phyloP scores from a whole-genome alignment of 2,329 filamentous ascomycete genomes.

The Botrytis galanthina region DNA sequence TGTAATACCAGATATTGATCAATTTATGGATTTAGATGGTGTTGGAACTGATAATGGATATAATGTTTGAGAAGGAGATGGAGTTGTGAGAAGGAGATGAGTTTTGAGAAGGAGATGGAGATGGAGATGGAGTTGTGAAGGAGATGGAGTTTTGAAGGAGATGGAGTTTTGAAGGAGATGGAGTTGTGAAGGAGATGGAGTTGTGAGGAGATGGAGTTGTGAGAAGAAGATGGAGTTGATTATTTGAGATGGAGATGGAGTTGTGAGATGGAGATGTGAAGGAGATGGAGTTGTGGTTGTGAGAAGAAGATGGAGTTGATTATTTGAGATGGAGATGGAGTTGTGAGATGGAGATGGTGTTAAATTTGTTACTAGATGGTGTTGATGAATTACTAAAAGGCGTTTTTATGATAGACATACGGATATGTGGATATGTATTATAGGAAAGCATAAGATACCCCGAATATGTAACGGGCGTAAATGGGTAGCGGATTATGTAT shows the following conservation, averaged over 20 bases:
- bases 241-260: no score
- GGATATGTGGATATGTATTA: not conserved
- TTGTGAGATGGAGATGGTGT: not conserved
- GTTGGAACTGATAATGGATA: conserved; percentile 10
- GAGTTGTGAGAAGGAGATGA: no score
- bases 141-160: no score
- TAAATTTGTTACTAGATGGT: not conserved
- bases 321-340: no score
- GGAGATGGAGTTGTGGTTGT: no score
- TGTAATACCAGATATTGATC: conserved; percentile 23
- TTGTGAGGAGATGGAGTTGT: not conserved
- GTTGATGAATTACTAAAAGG: not conserved
- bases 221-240: no score
- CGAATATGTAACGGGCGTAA: conserved; percentile 7
- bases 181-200: not conserved
- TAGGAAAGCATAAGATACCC: not conserved
- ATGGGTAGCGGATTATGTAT: not conserved
- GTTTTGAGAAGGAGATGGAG: not conserved
- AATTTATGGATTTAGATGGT: conserved; percentile 25
- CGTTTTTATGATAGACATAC: not conserved
- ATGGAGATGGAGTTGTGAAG: not conserved
- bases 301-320: no score
- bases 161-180: no score
- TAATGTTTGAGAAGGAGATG: not conserved
- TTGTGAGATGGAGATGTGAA: no score